Evolutionary conservation across 208 protist genomes (phyloP), one percentile per base, ranked within the genome.

Genomic region (Acanthamoeba castellanii): DNA sequence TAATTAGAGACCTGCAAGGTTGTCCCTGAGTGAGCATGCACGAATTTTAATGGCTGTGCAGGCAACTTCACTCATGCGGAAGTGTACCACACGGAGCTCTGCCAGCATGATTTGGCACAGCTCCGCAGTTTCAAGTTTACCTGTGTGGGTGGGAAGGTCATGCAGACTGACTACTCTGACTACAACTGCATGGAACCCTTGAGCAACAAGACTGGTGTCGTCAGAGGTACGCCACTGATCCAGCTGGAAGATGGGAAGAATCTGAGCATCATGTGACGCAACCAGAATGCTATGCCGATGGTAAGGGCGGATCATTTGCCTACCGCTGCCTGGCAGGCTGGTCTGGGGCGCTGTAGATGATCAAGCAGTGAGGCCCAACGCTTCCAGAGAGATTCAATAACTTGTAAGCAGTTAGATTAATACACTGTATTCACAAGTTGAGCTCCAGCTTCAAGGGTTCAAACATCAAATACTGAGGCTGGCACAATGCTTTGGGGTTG

Each of bases 51-150:
- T 61, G 55, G 5, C 11, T 32, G 13, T 32, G 30, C n/a, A 74
- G 66, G 66, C 16, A 27, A 74, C 30, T 74, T 74, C n/a, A 37
- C 66, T 34, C 66, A 13, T 1, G 66, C 66, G n/a, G n/a, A 74
- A 74, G 66, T 74, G 66, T 74, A 74, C 66, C 66, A 74, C n/a
- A 74, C 66, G n/a, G 66, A 34, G 22, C n/a, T 32, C 66, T 74
- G 66, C 30, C 66, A 74, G n/a, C 66, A 34, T 16, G 66, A 64
- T 64, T 34, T 14, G n/a, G 2, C 66, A 32, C 16, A 16, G 25
- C n/a, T 74, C 13, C 66, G 66, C 66, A 74, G 66, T 27, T 37
- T 32, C 30, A 74, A 74, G 30, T 74, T 74, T 27, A 37, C 13
- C 66, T 74, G 66, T 34, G 30, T 74, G 18, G 66, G n/a, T 25